phyloP scores from a whole-genome alignment of 768 basidiomycete genomes.

The Kwoniella bestiolae region DNA sequence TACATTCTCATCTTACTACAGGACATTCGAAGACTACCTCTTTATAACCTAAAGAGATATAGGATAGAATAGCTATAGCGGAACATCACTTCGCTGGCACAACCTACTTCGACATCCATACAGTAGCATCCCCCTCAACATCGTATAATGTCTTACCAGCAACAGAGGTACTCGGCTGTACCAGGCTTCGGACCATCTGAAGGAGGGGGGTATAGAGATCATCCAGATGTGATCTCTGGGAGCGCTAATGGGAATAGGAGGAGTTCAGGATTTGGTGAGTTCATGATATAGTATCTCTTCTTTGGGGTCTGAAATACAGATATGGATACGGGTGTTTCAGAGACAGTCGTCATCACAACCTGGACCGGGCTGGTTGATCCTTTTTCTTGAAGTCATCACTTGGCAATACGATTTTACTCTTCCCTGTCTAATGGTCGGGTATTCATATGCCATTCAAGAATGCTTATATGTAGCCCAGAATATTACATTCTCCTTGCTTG shows the following conservation, averaged over 20 bases:
- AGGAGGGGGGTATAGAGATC: conserved; percentile 5
- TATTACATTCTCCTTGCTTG: background rate
- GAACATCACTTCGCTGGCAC: too few relatives aligned
- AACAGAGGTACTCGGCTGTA: conserved; percentile 21
- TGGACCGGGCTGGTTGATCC: background rate
- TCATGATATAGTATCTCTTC: background rate
- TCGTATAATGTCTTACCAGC: conserved; percentile 3
- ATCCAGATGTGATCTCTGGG: background rate
- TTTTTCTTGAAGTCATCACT: background rate
- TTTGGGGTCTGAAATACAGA: too few relatives aligned
- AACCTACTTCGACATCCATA: too few relatives aligned
- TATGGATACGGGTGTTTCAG: background rate
- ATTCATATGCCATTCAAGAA: too few relatives aligned
- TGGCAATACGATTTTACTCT: too few relatives aligned
- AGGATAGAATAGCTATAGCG: too few relatives aligned
- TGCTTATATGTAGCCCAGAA: too few relatives aligned
- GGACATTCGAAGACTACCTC: too few relatives aligned
- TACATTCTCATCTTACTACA: too few relatives aligned
- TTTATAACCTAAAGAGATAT: too few relatives aligned
- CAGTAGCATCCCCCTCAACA: background rate
- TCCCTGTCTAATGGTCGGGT: too few relatives aligned
- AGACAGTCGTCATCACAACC: background rate
- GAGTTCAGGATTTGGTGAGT: conserved; percentile 21
- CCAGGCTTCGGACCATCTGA: conserved; percentile 14
- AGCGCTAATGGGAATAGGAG: conserved; percentile 7